Percentiles rank a stretch among this genome's conserved stretches.
Evolutionary conservation across 2,329 filamentous ascomycete genomes (phyloP).

Genomic region (Monilinia aucupariae): DNA sequence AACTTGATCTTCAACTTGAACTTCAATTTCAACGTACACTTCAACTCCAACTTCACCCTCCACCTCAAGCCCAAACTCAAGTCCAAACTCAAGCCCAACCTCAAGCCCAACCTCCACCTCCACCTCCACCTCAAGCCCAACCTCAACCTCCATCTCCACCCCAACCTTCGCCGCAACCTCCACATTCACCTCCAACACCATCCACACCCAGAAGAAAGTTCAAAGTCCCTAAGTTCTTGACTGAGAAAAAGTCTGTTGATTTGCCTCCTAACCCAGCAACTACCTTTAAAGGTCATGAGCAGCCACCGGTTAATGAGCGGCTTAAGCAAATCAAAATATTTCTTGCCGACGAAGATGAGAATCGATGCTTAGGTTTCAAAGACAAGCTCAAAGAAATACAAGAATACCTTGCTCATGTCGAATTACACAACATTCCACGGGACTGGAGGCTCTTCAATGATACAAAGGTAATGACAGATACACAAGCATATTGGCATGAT

Average conservation of each 20-base stretch:
- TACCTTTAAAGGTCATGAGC: constrained; percentile 28
- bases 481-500: constrained; percentile 26
- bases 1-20: too few species aligned
- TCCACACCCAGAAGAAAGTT: neutral
- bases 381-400: constrained; percentile 34
- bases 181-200: too few species aligned
- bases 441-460: constrained; percentile 22
- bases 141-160: too few species aligned
- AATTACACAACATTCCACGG: neutral
- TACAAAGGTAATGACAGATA: constrained; percentile 26
- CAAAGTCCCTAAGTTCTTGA: constrained; percentile 8
- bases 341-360: constrained; percentile 45
- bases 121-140: neutral
- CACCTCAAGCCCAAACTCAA: too few species aligned
- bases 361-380: constrained; percentile 40
- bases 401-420: constrained; percentile 25
- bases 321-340: constrained; percentile 40
- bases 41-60: too few species aligned
- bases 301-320: constrained; percentile 35
- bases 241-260: neutral
- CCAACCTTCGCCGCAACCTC: too few species aligned
- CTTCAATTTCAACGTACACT: too few species aligned
- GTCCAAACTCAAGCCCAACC: too few species aligned
- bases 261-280: neutral
- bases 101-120: too few species aligned